A percentile compares a stretch with the other conserved stretches of the same genome.
Conservation (phyloP, 2,329 filamentous ascomycete genomes). For the Coniochaeta hoffmannii region DNA sequence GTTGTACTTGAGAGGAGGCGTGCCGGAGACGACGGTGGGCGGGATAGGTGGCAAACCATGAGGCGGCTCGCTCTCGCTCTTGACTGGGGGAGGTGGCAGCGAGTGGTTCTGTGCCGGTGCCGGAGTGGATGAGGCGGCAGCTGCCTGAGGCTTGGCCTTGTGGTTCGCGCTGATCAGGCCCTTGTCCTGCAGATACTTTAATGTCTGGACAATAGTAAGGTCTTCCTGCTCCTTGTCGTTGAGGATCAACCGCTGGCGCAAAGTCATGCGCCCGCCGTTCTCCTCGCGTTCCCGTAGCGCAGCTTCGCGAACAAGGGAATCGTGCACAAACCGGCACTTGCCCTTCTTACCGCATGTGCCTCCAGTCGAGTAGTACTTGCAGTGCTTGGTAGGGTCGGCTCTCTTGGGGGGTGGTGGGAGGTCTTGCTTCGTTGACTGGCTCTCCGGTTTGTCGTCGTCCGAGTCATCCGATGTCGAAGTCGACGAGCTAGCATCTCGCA, state of each 20-base stretch:
- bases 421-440: conserved; percentile 41
- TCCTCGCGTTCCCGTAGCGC: conserved; percentile 56
- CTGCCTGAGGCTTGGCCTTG: conserved; percentile 4
- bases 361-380: conserved; percentile 65
- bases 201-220: conserved; percentile 56
- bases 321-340: conserved; percentile 68
- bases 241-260: conserved; percentile 56
- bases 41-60: conserved; percentile 26
- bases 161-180: conserved; percentile 38
- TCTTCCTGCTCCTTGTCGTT: conserved; percentile 65
- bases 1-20: conserved; percentile 23
- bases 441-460: conserved; percentile 53
- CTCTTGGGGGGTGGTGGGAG: conserved; percentile 41
- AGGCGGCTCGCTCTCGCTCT: conserved; percentile 10
- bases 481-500: conserved; percentile 38
- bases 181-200: conserved; percentile 56
- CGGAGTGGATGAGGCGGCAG: conserved; percentile 5
- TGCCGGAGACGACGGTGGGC: conserved; percentile 18
- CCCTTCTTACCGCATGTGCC: conserved; percentile 65
- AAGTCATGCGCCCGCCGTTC: conserved; percentile 58
- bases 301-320: conserved; percentile 54
- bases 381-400: conserved; percentile 57
- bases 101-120: conserved; percentile 11
- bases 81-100: conserved; percentile 15
- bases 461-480: conserved; percentile 38